Conservation (phyloP, 2,329 filamentous ascomycete species). For the Endocalyx cinctus region DNA sequence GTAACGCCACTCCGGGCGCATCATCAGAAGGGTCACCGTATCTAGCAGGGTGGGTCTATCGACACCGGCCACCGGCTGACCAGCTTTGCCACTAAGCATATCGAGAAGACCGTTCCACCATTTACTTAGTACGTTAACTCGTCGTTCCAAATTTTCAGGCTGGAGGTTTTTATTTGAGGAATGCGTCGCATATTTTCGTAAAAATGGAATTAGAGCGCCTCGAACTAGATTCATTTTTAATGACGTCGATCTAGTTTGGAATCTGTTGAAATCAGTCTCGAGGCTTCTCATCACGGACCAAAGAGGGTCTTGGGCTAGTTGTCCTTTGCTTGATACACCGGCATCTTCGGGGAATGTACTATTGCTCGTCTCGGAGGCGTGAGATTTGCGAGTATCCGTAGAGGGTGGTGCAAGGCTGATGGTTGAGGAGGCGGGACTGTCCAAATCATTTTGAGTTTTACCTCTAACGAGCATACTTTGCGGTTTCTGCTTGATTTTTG, state of each 20-base stretch:
- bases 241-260: conserved; percentile 66
- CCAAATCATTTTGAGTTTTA: conserved; percentile 22
- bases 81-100: conserved; percentile 62
- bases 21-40: conserved; percentile 76
- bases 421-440: conserved; percentile 43
- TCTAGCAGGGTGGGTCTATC: conserved; percentile 79
- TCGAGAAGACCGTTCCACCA: conserved; percentile 87
- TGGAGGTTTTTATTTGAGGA: conserved; percentile 59
- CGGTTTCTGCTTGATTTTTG: conserved; percentile 46
- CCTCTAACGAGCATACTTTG: conserved; percentile 37
- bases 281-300: conserved; percentile 52
- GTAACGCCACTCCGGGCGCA: conserved; percentile 79
- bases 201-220: conserved; percentile 67
- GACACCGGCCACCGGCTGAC: conserved; percentile 74
- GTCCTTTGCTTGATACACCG: conserved; percentile 6
- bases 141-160: conserved; percentile 78
- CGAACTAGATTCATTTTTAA: conserved; percentile 75
- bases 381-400: conserved; percentile 28
- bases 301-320: conserved; percentile 43
- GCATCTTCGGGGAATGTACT: conserved; percentile 26
- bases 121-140: conserved; percentile 75
- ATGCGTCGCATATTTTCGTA: conserved; percentile 65
- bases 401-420: conserved; percentile 40
- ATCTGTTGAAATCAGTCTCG: conserved; percentile 47
- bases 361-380: conserved; percentile 27